Base-by-base conservation (phyloP, 495 filamentous ascomycete genomes). In the Penicillium dipodomyicola region DNA sequence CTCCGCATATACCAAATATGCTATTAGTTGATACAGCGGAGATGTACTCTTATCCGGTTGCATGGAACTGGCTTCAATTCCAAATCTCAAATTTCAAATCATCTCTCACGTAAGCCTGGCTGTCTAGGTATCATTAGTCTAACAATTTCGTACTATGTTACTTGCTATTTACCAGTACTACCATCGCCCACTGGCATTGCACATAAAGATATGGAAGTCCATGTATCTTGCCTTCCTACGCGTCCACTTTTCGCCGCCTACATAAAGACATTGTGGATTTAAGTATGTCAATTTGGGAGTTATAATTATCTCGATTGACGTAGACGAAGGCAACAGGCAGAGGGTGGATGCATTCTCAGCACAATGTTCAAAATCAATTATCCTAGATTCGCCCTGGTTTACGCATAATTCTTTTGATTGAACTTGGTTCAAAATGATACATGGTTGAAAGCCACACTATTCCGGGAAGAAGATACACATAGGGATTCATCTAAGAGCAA, bases 41-140 rank as follows among this genome's bases (percentile, higher is more conserved):
- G 15, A 14, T 43, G 15, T 40, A 20, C 15, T n/a, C 20, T n/a
- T 45, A 45, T 32, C 51, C 14, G 3, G 32, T 54, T 37, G 22
- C 14, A 47, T 23, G 11, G 29, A 0, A 40, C 29, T 52, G 17
- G 32, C 32, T 35, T 39, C 5, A 10, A 52, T 44, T 43, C 39
- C 50, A 43, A 52, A 52, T 52, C n/a, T 17, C 19, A 30, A 52
- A 52, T 52, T 52, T 25, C 49, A 40, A 52, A 52, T 52, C 4
- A 49, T 23, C 20, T 15, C 32, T 27, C 14, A 41, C 4, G 32
- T 30, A 32, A 32, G 8, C n/a, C 11, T n/a, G 6, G 22, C 20
- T 12, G 30, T 14, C 0, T 19, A 35, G 27, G 27, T 29, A 35
- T 19, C 25, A 1, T 42, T 17, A n/a, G 5, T 39, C 8, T 9